These are phyloP conservation scores for Puya raimondii DNA, from an alignment of 176 grass and related monocot genomes.

Conservation along the genomic window DNA sequence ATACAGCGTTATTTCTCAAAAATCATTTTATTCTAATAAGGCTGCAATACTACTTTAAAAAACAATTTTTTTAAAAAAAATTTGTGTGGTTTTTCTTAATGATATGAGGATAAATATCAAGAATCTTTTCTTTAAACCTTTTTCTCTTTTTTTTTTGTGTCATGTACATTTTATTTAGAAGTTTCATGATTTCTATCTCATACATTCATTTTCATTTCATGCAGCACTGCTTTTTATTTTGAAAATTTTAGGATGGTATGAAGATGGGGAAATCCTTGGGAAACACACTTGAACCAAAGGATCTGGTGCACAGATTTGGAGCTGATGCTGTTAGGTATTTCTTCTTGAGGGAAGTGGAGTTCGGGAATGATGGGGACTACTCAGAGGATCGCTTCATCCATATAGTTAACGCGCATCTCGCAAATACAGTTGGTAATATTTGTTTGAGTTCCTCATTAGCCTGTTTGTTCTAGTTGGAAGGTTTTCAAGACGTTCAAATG, in stretches of 20 bases:
- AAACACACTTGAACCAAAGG: conserved; percentile 92
- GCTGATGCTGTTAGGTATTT: conserved; percentile 89
- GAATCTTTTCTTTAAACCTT: neutral
- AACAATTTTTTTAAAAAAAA: neutral
- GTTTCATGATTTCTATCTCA: conserved; percentile 17
- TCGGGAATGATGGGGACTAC: conserved; percentile 92
- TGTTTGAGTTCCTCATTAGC: neutral
- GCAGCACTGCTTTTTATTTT: conserved; percentile 42
- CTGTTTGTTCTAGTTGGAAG: too few relatives aligned
- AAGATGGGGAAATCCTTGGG: conserved; percentile 99
- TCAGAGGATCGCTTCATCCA: conserved; percentile 93
- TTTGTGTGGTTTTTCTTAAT: neutral
- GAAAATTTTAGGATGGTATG: conserved; percentile 91
- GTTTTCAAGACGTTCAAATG: too few relatives aligned
- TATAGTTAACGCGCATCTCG: conserved; percentile 96
- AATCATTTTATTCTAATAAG: too few relatives aligned
- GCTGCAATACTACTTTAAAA: too few relatives aligned
- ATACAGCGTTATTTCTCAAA: too few relatives aligned
- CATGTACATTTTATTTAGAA: neutral
- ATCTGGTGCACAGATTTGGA: conserved; percentile 79
- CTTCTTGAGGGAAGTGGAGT: conserved; percentile 94
- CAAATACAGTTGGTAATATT: conserved; percentile 82
- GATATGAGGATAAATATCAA: neutral
- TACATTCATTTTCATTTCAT: conserved; percentile 37
- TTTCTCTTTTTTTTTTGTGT: neutral